phyloP scores from a whole-genome alignment of 129 eudicot species.

The Flaveria trinervia region DNA sequence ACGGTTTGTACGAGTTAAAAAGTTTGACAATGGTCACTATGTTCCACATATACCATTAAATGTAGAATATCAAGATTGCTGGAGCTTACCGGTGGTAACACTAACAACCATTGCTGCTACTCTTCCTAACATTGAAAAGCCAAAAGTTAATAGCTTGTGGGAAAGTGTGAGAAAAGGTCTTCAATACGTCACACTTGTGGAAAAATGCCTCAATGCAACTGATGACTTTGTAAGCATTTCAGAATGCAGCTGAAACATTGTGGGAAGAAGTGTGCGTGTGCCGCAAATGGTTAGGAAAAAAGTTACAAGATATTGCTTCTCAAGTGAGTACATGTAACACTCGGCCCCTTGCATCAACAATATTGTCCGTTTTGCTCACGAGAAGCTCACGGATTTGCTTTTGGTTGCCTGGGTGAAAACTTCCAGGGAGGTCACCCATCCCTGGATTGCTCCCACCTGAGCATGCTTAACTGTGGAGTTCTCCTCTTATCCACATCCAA shows the following conservation, averaged over 20 bases:
- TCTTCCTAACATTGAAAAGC: neutral
- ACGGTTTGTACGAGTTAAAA: slow-evolving; percentile 4
- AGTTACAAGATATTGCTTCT: neutral
- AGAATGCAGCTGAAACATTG: slow-evolving; percentile 15
- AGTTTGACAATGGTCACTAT: neutral
- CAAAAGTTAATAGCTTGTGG: neutral
- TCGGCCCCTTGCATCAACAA: too few species aligned
- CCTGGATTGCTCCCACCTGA: too few species aligned
- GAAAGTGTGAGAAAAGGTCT: slow-evolving; percentile 20
- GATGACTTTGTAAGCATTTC: neutral
- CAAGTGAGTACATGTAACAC: neutral
- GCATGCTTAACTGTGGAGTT: too few species aligned
- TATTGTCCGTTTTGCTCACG: too few species aligned
- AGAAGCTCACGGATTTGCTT: too few species aligned
- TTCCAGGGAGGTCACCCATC: too few species aligned
- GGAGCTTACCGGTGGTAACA: slow-evolving; percentile 19
- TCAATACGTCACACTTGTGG: slow-evolving; percentile 19
- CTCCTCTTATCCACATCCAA: too few species aligned
- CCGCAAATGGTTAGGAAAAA: slow-evolving; percentile 8
- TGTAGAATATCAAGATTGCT: neutral
- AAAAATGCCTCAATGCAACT: slow-evolving; percentile 6
- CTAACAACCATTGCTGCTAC: slow-evolving; percentile 3
- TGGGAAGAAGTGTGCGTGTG: slow-evolving; percentile 10
- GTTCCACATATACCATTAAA: neutral
- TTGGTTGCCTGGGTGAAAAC: too few species aligned